Evolutionary conservation across 1,139 yeast genomes (phyloP).

Genomic region (Blastobotrys illinoisensis): DNA sequence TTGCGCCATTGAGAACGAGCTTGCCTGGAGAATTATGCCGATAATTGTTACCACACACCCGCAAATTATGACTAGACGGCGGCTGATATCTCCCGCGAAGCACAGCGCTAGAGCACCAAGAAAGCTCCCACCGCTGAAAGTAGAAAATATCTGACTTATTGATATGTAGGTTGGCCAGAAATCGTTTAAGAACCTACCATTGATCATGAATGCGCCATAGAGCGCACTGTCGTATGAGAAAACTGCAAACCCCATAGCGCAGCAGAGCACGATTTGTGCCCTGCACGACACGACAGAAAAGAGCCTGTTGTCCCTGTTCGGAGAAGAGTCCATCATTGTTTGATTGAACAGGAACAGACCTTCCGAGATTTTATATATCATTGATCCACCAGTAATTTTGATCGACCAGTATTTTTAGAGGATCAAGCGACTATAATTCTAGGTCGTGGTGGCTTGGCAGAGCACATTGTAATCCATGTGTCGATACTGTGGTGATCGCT

Average conservation of each 20-base stretch:
- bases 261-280: conserved; percentile 4
- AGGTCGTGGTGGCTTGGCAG: too few species aligned
- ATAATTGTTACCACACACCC: conserved; percentile 11
- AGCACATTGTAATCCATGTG: too few species aligned
- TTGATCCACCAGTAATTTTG: too few species aligned
- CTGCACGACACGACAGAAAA: neutral
- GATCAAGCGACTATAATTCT: too few species aligned
- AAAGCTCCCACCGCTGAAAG: conserved; percentile 14
- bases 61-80: conserved; percentile 3
- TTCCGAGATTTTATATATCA: too few species aligned
- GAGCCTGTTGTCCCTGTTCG: neutral
- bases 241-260: conserved; percentile 11
- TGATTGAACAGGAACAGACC: too few species aligned
- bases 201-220: conserved; percentile 10
- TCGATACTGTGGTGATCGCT: too few species aligned
- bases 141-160: conserved; percentile 12
- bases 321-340: neutral
- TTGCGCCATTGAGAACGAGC: conserved; percentile 64
- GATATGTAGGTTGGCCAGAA: conserved; percentile 11
- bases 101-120: conserved; percentile 7
- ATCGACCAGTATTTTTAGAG: too few species aligned
- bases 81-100: conserved; percentile 9
- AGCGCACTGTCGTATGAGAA: conserved; percentile 12
- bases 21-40: conserved; percentile 54
- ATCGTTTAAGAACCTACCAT: conserved; percentile 6